Evolutionary conservation across 228 moss, liverwort and hornwort genomes (phyloP), one percentile per base, ranked within the genome.

Genomic region (Sphagnum magellanicum): DNA sequence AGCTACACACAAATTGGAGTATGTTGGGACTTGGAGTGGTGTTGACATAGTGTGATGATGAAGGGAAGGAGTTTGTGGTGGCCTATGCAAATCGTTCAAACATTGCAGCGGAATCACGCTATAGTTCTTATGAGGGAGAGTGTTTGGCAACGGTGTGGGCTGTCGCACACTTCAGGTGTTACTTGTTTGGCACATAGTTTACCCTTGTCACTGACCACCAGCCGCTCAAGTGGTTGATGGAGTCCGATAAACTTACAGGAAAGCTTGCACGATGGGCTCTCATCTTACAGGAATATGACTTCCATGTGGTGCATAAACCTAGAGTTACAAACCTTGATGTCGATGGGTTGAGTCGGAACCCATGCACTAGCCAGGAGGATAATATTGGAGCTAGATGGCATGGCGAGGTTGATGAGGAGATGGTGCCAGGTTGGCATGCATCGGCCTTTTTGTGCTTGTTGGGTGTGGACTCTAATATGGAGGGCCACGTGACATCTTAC

Each of bases 261-360:
- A 69, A 59, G 5, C 15, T 69, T 58, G 5, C 32, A 55, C 4
- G 59, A 1, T 69, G 69, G 69, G 57, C 69, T 9, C 8, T 69
- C 0, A 69, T 57, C 46, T 52, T 69, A 7, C 58, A 69, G 9
- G 5, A 69, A 4, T 69, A 58, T 47, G 7, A 57, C 0, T 69
- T 69, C 46, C 4, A 69, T 3, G 55, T 69, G 5, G 46, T n/a
- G 5, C 69, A 69, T 32, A 4, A 0, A 32, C 50, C 6, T 5
- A 0, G 58, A 58, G n/a, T 69, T 12, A 4, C 32, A 14, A 57
- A 69, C 48, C 4, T 15, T 15, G 59, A 59, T 69, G 69, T 0
- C 0, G 6, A 69, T 48, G 55, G 55, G 1, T 8, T 69, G n/a
- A 55, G 48, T 58, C 5, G 5, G 5, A 69, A 69, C 59, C 58